Base-by-base conservation (phyloP, 306 rosid species). In the Lathyrus tuberosus region DNA sequence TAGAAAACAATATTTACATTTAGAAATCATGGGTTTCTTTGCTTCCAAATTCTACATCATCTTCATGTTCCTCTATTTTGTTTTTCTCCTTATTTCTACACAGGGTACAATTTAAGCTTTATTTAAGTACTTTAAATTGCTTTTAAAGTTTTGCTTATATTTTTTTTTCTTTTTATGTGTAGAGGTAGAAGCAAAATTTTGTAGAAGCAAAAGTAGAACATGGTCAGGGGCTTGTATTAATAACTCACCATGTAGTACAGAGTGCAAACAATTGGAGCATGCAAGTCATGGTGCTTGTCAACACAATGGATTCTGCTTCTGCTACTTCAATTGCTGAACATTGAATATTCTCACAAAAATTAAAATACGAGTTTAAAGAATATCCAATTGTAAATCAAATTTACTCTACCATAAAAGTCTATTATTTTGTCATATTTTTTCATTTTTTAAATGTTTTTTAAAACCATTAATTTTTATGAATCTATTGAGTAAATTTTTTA, bases 131-230 rank as follows among this genome's bases (percentile, higher is more conserved):
- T 26, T 1, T 26, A 26, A 26, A 3, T 26, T 3, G 26, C 3
- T 26, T 26, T 26, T 3, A 26, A 26, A 26, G 40, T 7, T 35
- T 35, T 35, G 7, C 40, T 35, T 35, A 35, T 7, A 6, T 35
- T 35, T 35, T 35, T 8, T 35, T 35, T 8, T 35, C 10, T 46
- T n/a, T n/a, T 46, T 46, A n/a, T 46, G 18, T 46, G 20, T 46
- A 46, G 52, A 46, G 8, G 52, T 46, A 8, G 9, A 5, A n/a
- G 18, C 18, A 46, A 46, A 46, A n/a, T 8, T 5, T 46, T 46
- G 52, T 46, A 46, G 9, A 46, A 46, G 52, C 7, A 46, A 46
- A 46, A 46, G 52, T 46, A 46, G 52, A 46, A 46, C 52, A 46
- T 46, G 52, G 52, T 1, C 20, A 16, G 52, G 52, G 17, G 18